Base-by-base conservation (phyloP, 257 asterid species). In the Solanum infundibuliforme region DNA sequence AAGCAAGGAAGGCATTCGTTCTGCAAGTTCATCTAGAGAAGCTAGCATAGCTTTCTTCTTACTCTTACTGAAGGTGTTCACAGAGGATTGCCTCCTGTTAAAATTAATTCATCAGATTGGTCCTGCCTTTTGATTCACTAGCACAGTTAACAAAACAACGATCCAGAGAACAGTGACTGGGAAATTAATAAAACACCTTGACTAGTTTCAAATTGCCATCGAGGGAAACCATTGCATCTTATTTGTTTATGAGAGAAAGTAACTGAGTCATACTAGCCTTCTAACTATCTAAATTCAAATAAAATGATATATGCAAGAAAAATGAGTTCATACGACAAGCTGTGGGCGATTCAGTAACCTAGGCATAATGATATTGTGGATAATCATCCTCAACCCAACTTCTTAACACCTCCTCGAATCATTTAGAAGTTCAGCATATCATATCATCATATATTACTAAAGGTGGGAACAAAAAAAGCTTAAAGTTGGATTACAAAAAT, bases 1-100 rank as follows among this genome's bases (percentile, higher is more conserved):
- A 84, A 97, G 99, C 88, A 97, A 92, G 77, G 99, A 96, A 79
- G 99, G 98, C 99, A 96, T 94, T 62, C 94, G 93, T 83, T 93
- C 98, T 32, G 92, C 89, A 89, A 97, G 99, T 90, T 93, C 98
- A 84, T 96, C 98, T 38, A 96, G 89, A 92, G 95, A 92, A 79
- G 91, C 91, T 86, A 96, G 94, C 94, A 95, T 76, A 74, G 92
- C 90, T 87, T 92, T 92, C 91, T 96, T 97, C 94, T 94, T 97
- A 89, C 95, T 95, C 95, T 91, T 95, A 58, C 93, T 91, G 87
- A 96, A 89, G 75, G 90, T 92, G 87, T 83, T 92, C 39, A 88
- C 96, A 79, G 99, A 95, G 65, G 98, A 82, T 88, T 96, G 97
- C 93, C 96, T 91, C 92, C 99, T 95, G 94, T 94, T 87, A 81